Base-by-base conservation (phyloP, 2,329 filamentous ascomycete species). In the Penicillium sp. region DNA sequence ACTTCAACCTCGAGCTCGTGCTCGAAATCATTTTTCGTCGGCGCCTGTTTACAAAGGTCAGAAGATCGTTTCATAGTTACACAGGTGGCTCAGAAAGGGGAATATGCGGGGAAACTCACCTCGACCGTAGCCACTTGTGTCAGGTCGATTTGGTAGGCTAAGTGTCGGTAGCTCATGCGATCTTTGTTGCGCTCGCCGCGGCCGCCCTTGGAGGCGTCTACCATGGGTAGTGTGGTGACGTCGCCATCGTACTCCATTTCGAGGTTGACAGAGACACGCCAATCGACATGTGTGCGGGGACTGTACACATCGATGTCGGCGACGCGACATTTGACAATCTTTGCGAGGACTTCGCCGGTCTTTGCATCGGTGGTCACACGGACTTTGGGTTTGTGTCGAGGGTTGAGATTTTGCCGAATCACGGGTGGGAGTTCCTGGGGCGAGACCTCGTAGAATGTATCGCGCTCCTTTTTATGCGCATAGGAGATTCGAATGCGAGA, bases 271-370 rank as follows among this genome's bases (percentile, higher is more conserved):
- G 92, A 96, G 68, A 99, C 89, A 12, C 95, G 91, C 79, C 93
- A 97, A 78, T 99, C 95, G 72, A 97, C 91, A 3, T 87, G 86
- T 9, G 85, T 86, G 54, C 83, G 82, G 0, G 95, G 94, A 69
- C 92, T 90, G 77, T 91, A 89, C 19, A 99, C 85, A 70, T 97
- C 91, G n/a, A 97, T 81, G 75, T 99, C 93, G 28, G 87, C 89
- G 15, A 98, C 84, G n/a, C 93, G 88, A 28, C 89, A 88, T 81
- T 99, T 99, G 78, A 99, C 88, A 70, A 99, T 97, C 76, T 91
- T 93, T 62, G 88, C 89, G 12, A 94, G 79, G 2, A 93, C 80
- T 61, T 88, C 82, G 28, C 85, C 84, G 0, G 87, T 91, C 71
- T 89, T 89, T 73, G 90, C 88, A 74, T 96, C 90, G 60, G 88